Conservation (phyloP, 768 basidiomycete genomes). For the Russula sp. region DNA sequence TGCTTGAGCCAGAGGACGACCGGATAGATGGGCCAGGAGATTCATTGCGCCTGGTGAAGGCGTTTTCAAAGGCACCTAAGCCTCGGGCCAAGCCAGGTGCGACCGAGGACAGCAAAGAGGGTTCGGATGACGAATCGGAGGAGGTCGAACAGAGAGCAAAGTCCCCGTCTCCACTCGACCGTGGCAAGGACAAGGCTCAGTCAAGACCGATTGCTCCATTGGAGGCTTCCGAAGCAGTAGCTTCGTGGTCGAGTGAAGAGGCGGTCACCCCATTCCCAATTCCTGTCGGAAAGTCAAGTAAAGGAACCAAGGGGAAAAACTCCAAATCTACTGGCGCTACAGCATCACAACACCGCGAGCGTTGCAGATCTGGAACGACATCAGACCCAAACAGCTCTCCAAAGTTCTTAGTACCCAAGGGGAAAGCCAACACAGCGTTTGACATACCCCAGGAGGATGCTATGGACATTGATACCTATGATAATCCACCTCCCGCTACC, state of each 20-base stretch:
- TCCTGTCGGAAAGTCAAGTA: not conserved
- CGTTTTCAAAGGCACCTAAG: not conserved
- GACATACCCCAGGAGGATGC: not conserved
- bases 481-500: not conserved
- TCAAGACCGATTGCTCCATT: not conserved
- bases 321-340: not conserved
- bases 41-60: not conserved
- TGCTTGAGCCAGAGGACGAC: slow-evolving; percentile 12
- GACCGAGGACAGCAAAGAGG: slow-evolving; percentile 4
- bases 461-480: slow-evolving; percentile 7
- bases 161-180: slow-evolving; percentile 12
- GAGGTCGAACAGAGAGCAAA: slow-evolving; percentile 20
- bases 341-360: not conserved
- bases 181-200: not conserved
- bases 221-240: not conserved
- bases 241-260: slow-evolving; percentile 4
- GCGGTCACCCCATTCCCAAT: not conserved
- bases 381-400: slow-evolving; percentile 4
- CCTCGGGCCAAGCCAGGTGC: not conserved
- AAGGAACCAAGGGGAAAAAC: not conserved
- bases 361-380: not conserved
- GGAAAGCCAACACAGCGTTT: not conserved
- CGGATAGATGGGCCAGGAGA: slow-evolving; percentile 1
- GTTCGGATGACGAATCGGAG: not conserved
- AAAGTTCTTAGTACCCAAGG: not conserved